A percentile compares a stretch with the other conserved stretches of the same genome.
Evolutionary conservation across 192 early-diverging fungal genomes (phyloP).

Genomic region (Gryganskiella cystojenkinii): DNA sequence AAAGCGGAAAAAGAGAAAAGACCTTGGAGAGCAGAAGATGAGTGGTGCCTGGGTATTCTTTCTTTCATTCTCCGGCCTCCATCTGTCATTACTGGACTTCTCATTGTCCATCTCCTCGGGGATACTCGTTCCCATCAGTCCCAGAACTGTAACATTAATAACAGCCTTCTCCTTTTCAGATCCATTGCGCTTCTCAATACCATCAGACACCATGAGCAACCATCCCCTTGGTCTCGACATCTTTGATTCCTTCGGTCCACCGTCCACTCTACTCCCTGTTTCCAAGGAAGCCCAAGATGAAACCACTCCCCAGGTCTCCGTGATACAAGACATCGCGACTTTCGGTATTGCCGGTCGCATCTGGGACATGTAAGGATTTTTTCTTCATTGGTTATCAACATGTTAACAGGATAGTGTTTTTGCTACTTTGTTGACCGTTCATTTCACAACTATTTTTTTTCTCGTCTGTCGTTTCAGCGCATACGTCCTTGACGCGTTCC

Average conservation of each 20-base stretch:
- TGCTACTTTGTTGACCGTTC: neutral
- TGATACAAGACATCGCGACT: constrained; percentile 55
- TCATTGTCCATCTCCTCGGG: too few species aligned
- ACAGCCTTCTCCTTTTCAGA: too few species aligned
- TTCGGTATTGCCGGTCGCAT: constrained; percentile 65
- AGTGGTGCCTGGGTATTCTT: too few species aligned
- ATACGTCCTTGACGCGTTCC: constrained; percentile 54
- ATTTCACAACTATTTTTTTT: neutral
- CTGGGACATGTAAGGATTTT: constrained; percentile 58
- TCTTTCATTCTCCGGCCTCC: too few species aligned
- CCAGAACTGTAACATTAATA: too few species aligned
- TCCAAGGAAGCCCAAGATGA: constrained; percentile 2
- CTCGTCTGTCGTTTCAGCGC: constrained; percentile 37
- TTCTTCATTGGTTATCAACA: neutral
- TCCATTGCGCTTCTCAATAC: too few species aligned
- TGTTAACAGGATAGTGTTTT: neutral
- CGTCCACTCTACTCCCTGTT: neutral
- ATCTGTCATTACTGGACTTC: too few species aligned
- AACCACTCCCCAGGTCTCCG: constrained; percentile 7
- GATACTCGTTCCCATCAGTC: too few species aligned
- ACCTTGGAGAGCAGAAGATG: too few species aligned
- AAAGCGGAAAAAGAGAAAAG: too few species aligned
- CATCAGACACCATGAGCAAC: constrained; percentile 27
- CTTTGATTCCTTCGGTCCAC: constrained; percentile 27
- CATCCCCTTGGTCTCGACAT: constrained; percentile 35